phyloP scores from a whole-genome alignment of 495 filamentous ascomycete genomes.

The Aspergillus homomorphus region DNA sequence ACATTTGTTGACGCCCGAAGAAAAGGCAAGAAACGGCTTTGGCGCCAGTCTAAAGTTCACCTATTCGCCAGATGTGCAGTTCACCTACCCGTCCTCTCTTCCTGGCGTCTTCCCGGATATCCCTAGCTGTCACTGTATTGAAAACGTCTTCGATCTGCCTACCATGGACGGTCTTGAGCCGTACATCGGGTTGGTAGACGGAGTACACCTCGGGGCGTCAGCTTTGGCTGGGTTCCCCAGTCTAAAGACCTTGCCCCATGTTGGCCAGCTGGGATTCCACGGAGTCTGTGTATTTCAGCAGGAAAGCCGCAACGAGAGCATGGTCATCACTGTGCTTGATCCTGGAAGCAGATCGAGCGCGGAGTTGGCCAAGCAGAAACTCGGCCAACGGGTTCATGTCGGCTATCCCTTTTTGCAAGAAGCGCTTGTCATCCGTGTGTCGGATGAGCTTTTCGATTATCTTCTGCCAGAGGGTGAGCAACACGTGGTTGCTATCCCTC shows the following conservation, averaged over 20 bases:
- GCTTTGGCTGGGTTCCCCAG: slow-evolving; percentile 92
- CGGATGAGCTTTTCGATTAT: slow-evolving; percentile 93
- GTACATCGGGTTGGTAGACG: slow-evolving; percentile 81
- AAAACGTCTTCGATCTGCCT: slow-evolving; percentile 93
- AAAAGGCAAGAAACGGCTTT: slow-evolving; percentile 82
- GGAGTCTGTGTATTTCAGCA: slow-evolving; percentile 96
- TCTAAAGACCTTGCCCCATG: slow-evolving; percentile 76
- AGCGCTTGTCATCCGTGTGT: slow-evolving; percentile 81
- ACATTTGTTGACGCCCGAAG: slow-evolving; percentile 65
- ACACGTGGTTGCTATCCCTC: slow-evolving; percentile 62
- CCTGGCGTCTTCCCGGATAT: slow-evolving; percentile 91
- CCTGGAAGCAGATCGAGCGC: slow-evolving; percentile 66
- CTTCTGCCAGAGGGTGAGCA: slow-evolving; percentile 58
- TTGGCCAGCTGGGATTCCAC: slow-evolving; percentile 78
- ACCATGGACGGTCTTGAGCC: slow-evolving; percentile 87
- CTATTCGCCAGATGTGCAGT: slow-evolving; percentile 72
- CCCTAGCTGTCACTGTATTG: slow-evolving; percentile 79
- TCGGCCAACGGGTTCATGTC: slow-evolving; percentile 84
- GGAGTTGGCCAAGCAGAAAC: slow-evolving; percentile 68
- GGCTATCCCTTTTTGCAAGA: slow-evolving; percentile 97
- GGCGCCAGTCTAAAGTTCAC: slow-evolving; percentile 91
- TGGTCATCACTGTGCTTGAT: slow-evolving; percentile 81
- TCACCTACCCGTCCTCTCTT: slow-evolving; percentile 78
- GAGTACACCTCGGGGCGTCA: slow-evolving; percentile 72
- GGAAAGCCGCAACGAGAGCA: slow-evolving; percentile 94